A percentile compares a stretch with the other conserved stretches of the same genome.
Evolutionary conservation across 495 filamentous ascomycete genomes (phyloP).

Genomic region (Pseudoneurospora amorphoporcata): DNA sequence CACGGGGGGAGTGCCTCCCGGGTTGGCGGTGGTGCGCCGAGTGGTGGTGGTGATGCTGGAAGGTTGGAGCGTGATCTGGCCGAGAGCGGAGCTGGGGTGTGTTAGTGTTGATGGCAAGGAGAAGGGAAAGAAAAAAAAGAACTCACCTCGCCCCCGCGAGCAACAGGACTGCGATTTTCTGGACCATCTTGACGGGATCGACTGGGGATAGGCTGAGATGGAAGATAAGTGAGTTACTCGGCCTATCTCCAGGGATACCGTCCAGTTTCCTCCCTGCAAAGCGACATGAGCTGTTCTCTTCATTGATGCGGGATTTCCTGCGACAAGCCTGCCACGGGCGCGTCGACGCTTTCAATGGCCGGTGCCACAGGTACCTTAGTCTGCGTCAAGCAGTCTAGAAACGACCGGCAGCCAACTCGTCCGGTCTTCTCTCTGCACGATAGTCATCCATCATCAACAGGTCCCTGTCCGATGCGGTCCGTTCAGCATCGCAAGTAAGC

Average conservation of each 20-base stretch:
- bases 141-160: not conserved
- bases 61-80: slow-evolving; percentile 18
- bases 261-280: not conserved
- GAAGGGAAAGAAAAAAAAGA: not conserved
- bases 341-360: too few relatives aligned
- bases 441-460: not conserved
- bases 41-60: slow-evolving; percentile 12
- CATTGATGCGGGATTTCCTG: too few relatives aligned
- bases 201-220: not conserved
- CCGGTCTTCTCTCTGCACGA: too few relatives aligned
- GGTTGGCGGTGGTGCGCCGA: not conserved
- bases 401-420: too few relatives aligned
- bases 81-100: slow-evolving; percentile 11
- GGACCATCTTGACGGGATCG: not conserved
- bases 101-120: not conserved
- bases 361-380: too few relatives aligned
- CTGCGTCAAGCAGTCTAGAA: too few relatives aligned
- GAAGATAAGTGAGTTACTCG: not conserved
- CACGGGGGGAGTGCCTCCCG: not conserved
- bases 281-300: not conserved
- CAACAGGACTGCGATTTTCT: not conserved
- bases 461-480: not conserved
- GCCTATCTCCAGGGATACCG: too few relatives aligned
- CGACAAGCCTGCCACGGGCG: too few relatives aligned
- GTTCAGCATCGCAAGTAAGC: not conserved